A percentile compares a stretch with the other conserved stretches of the same genome.
These are phyloP conservation scores for Neurospora hispaniola DNA, from an alignment of 495 filamentous ascomycete genomes.

Conservation along the genomic window DNA sequence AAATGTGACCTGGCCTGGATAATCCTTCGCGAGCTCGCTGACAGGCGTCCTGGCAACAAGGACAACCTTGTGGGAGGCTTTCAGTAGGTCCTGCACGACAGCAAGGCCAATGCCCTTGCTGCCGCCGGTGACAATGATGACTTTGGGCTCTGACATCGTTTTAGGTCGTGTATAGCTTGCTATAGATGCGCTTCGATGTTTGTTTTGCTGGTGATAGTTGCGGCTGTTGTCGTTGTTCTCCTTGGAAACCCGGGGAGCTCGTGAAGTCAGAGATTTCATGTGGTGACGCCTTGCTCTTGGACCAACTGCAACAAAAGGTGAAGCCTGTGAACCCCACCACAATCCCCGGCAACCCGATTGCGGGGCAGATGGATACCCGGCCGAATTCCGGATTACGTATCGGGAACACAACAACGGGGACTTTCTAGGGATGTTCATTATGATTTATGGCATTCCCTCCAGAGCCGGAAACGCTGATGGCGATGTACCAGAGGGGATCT, in stretches of 20 bases:
- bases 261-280: not conserved
- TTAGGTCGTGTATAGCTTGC: not conserved
- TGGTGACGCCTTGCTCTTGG: not conserved
- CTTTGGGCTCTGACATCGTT: conserved; percentile 31
- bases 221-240: not conserved
- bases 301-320: not conserved
- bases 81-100: conserved; percentile 60
- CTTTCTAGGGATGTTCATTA: not conserved
- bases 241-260: not conserved
- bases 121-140: conserved; percentile 58
- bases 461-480: not conserved
- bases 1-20: conserved; percentile 56
- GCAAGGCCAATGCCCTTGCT: conserved; percentile 76
- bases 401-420: not conserved
- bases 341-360: not conserved
- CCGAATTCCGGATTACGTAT: not conserved
- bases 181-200: not conserved
- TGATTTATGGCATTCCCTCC: not conserved
- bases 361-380: not conserved
- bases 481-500: not conserved
- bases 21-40: conserved; percentile 48
- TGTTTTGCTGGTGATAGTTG: not conserved
- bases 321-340: not conserved
- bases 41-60: conserved; percentile 60
- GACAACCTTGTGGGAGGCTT: conserved; percentile 59